A percentile compares a stretch with the other conserved stretches of the same genome.
These are phyloP conservation scores for Cyclotella sp. DNA, from an alignment of 108 stramenopile genomes.

Conservation along the genomic window DNA sequence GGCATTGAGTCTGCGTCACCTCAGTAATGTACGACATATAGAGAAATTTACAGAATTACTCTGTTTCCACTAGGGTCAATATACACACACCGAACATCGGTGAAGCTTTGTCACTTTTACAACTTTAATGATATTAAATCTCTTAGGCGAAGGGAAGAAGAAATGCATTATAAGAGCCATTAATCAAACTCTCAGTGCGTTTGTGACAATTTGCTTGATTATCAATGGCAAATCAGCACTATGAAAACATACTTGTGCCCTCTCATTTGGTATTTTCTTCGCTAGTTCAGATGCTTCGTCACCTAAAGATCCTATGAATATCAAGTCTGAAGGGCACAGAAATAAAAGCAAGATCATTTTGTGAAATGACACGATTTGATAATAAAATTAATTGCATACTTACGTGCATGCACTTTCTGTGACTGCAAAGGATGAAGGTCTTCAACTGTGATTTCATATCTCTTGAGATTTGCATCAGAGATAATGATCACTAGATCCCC, in stretches of 20 bases:
- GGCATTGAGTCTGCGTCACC: too few species aligned
- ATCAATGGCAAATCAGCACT: conserved; percentile 68
- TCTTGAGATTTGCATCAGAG: conserved; percentile 85
- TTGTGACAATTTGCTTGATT: conserved; percentile 63
- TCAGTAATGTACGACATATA: too few species aligned
- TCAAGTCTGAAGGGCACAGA: conserved; percentile 27
- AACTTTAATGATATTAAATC: too few species aligned
- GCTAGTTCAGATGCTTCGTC: conserved; percentile 63
- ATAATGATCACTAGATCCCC: conserved; percentile 76
- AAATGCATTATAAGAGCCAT: too few species aligned
- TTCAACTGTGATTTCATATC: conserved; percentile 80
- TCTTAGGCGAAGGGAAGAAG: too few species aligned
- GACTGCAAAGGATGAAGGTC: conserved; percentile 56
- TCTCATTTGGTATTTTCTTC: conserved; percentile 56
- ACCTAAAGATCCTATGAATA: conserved; percentile 79
- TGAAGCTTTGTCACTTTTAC: too few species aligned
- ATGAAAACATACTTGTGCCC: conserved; percentile 68
- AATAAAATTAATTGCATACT: neutral
- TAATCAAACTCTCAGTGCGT: conserved; percentile 28
- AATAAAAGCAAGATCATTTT: neutral
- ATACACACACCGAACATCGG: too few species aligned
- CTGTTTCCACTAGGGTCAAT: too few species aligned
- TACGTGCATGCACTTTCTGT: conserved; percentile 56
- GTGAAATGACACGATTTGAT: neutral
- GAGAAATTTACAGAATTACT: too few species aligned